Evolutionary conservation across 352 stramenopile species (phyloP).

Genomic region (Phytopythium oedochilum): DNA sequence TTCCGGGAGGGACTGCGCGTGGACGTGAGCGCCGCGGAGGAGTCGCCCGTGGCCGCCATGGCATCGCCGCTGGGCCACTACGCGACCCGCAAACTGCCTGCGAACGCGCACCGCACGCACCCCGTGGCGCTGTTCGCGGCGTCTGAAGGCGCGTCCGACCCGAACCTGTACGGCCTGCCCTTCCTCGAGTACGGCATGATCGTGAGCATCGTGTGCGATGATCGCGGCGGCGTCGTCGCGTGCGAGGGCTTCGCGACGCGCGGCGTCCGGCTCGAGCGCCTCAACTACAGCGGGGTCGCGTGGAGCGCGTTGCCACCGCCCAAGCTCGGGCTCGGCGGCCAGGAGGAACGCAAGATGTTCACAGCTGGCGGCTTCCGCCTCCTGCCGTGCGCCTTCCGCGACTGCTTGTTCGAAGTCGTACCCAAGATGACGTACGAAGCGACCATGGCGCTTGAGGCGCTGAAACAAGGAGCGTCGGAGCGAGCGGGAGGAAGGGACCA

Average conservation of each 20-base stretch:
- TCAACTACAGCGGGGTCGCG: slow-evolving; percentile 26
- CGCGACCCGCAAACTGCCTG: slow-evolving; percentile 30
- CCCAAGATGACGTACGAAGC: slow-evolving; percentile 76
- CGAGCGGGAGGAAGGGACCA: neutral
- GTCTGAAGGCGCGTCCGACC: slow-evolving; percentile 16
- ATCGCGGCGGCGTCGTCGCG: slow-evolving; percentile 43
- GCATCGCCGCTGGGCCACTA: slow-evolving; percentile 43
- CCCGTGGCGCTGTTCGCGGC: slow-evolving; percentile 28
- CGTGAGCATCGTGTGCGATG: slow-evolving; percentile 54
- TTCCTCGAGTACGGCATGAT: slow-evolving; percentile 75
- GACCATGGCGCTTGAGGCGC: slow-evolving; percentile 33
- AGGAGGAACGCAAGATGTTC: slow-evolving; percentile 37
- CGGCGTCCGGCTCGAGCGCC: slow-evolving; percentile 49
- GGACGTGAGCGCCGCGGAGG: slow-evolving; percentile 34
- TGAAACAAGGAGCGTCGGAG: neutral
- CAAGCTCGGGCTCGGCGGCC: slow-evolving; percentile 41
- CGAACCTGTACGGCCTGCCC: slow-evolving; percentile 20
- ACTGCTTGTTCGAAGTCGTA: slow-evolving; percentile 71
- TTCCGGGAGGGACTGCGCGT: slow-evolving; percentile 33
- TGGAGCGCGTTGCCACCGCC: slow-evolving; percentile 6
- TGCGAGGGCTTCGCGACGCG: slow-evolving; percentile 52
- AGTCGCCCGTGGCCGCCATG: slow-evolving; percentile 17
- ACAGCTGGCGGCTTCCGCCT: slow-evolving; percentile 28
- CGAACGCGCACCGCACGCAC: slow-evolving; percentile 24
- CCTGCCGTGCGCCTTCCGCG: slow-evolving; percentile 47